phyloP scores from a whole-genome alignment of 345 rosid species.

The Dimocarpus longan region DNA sequence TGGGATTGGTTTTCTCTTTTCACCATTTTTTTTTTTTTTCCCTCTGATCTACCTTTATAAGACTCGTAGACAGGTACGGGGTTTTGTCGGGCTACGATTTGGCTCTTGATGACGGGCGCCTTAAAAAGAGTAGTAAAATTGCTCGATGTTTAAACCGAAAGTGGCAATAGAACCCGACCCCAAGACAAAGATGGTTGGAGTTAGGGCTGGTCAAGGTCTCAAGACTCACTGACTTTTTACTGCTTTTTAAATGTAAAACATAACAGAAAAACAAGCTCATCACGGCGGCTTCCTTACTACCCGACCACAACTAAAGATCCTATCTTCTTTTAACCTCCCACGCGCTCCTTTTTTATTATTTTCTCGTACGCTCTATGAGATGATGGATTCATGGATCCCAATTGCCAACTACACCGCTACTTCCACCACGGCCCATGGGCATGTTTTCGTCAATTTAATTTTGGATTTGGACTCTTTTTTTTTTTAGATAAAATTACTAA shows the following conservation, averaged over 20 bases:
- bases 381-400: too few relatives aligned
- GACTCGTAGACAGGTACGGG: not conserved
- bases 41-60: too few relatives aligned
- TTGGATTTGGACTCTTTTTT: too few relatives aligned
- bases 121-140: not conserved
- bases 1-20: too few relatives aligned
- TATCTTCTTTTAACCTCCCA: not conserved
- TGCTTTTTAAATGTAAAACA: not conserved
- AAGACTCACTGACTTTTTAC: not conserved
- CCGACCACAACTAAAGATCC: slow-evolving; percentile 1
- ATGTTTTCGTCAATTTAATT: too few relatives aligned
- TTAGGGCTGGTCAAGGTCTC: not conserved
- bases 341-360: slow-evolving; percentile 7
- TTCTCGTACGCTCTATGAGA: too few relatives aligned
- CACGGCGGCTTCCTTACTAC: slow-evolving; percentile 4
- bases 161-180: not conserved
- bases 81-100: not conserved
- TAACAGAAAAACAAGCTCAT: not conserved
- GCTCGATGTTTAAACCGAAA: not conserved
- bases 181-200: not conserved
- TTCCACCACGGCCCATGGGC: too few relatives aligned
- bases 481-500: too few relatives aligned
- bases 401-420: too few relatives aligned
- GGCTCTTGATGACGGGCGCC: not conserved
- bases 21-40: too few relatives aligned